Base-by-base conservation (phyloP, 208 protist genomes). In the Trypanosoma rangeli region DNA sequence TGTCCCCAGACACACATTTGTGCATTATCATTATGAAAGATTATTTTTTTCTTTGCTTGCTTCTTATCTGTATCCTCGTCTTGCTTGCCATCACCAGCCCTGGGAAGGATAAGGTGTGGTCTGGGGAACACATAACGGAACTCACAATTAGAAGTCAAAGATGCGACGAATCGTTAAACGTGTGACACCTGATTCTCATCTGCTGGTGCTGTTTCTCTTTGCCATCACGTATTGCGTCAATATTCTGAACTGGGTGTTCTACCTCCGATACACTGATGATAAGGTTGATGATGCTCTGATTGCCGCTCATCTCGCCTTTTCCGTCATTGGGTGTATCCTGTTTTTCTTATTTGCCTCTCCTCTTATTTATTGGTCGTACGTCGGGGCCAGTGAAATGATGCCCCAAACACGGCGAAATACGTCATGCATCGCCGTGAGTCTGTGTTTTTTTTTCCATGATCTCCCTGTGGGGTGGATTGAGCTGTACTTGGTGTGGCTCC, bases 331-430 rank as follows among this genome's bases (percentile, higher is more conserved):
- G n/a, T 64, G 82, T 13, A 13, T 84, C 29, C 33, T 88, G 20
- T 88, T 87, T 57, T 76, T 80, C 35, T 50, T 76, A 39, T 66
- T 80, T 13, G 61, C 74, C 20, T 82, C 79, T 0, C 84, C 86
- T 18, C 73, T 93, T 26, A 80, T 96, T 33, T 93, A 91, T 74
- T 89, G 78, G 88, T 64, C 91, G 4, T 94, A 94, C 52, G 64
- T 56, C 54, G 74, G 84, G 28, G 86, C 78, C 5, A 73, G 79
- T 65, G 83, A 94, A 53, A 90, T 96, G 83, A 79, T 86, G 13
- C 85, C 82, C 2, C 77, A 74, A 49, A 82, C 78, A 33, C 75
- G 91, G 28, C 68, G 81, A 46, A 87, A 91, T 57, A 63, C 72
- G 5, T 31, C 75, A n/a, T 83, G 66, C 37, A 44, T 90, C 5